Evolutionary conservation across 2,329 filamentous ascomycete genomes (phyloP).

Genomic region (Bipolaris cookei): DNA sequence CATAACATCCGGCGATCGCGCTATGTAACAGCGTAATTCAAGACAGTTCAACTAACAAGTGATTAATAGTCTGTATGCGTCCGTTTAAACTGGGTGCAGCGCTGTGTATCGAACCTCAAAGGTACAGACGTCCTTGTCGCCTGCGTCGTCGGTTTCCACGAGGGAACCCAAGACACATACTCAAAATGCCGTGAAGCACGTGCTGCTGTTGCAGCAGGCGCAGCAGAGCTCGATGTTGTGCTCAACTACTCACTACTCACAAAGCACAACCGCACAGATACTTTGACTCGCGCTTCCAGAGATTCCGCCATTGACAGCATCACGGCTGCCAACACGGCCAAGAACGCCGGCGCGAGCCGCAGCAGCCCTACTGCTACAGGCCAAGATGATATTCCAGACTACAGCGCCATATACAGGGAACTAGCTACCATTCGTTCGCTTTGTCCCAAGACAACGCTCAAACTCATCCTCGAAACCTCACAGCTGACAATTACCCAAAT

Average conservation of each 20-base stretch:
- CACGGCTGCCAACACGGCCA: constrained; percentile 43
- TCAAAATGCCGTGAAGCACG: constrained; percentile 61
- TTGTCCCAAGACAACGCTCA: constrained; percentile 53
- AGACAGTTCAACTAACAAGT: constrained; percentile 6
- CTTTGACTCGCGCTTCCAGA: constrained; percentile 13
- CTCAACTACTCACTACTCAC: constrained; percentile 60
- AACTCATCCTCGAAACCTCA: constrained; percentile 66
- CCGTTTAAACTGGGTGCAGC: constrained; percentile 59
- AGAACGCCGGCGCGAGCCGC: constrained; percentile 24
- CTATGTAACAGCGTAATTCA: neutral
- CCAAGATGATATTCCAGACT: constrained; percentile 48
- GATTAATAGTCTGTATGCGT: constrained; percentile 62
- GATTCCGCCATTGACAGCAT: constrained; percentile 44
- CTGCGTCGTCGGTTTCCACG: constrained; percentile 66
- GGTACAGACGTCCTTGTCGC: constrained; percentile 59
- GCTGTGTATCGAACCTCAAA: constrained; percentile 57
- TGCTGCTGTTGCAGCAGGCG: constrained; percentile 58
- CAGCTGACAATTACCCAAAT: constrained; percentile 58
- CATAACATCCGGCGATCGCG: neutral
- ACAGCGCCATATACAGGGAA: constrained; percentile 60
- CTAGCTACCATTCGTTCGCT: constrained; percentile 59
- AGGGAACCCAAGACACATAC: constrained; percentile 61
- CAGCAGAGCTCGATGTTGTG: constrained; percentile 65
- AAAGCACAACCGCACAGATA: constrained; percentile 29
- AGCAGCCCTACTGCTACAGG: constrained; percentile 11